Evolutionary conservation across 352 stramenopile genomes (phyloP).

Genomic region (Blastocystis sp.): DNA sequence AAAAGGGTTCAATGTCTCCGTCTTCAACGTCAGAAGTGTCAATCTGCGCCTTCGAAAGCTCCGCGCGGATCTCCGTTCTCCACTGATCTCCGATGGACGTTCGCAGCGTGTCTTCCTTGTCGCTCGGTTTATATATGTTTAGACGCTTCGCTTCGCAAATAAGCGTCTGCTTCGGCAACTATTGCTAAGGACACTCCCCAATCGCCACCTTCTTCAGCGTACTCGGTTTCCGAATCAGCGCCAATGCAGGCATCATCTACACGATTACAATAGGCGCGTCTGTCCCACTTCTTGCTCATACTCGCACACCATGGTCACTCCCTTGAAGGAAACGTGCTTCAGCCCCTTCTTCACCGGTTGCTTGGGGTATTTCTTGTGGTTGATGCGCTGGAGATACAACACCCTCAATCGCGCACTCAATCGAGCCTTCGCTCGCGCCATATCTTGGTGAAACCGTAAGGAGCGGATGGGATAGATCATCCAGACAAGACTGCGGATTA

Average conservation of each 20-base stretch:
- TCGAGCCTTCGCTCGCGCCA: conserved; percentile 13
- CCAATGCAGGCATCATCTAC: conserved; percentile 1
- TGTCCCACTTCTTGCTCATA: conserved; percentile 3
- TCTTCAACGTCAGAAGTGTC: background rate
- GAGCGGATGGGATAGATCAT: conserved; percentile 33
- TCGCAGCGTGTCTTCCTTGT: background rate
- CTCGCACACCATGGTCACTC: background rate
- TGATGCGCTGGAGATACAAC: conserved; percentile 29
- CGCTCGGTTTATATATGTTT: background rate
- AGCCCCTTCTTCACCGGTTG: background rate
- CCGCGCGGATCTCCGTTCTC: background rate
- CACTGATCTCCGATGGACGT: background rate
- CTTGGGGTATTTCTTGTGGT: conserved; percentile 31
- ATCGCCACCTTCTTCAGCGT: conserved; percentile 1
- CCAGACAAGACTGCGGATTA: too few relatives aligned
- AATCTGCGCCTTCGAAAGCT: background rate
- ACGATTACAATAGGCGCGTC: background rate
- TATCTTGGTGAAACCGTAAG: background rate
- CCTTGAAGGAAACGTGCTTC: conserved; percentile 14
- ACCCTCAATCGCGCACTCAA: background rate
- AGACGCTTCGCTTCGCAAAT: background rate
- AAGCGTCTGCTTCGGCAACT: conserved; percentile 17
- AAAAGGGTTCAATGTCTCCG: background rate
- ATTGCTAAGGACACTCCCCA: background rate
- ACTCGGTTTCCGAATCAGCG: background rate